Evolutionary conservation across 139 green algal species (phyloP), one percentile per base, ranked within the genome.

Genomic region (Nannochloris sp.): DNA sequence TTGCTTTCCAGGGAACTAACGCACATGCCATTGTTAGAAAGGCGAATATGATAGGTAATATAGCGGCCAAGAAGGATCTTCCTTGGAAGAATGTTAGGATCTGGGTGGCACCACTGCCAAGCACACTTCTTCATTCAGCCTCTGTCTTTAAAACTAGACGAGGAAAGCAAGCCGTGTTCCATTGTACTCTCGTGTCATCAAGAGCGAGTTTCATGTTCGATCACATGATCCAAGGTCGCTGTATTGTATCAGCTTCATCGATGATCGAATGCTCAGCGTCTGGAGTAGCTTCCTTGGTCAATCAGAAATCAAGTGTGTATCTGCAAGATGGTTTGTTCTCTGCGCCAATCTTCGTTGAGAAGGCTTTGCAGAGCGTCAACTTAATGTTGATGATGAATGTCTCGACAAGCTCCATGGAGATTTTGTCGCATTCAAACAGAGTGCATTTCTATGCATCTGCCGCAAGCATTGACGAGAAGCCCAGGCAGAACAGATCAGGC

Each of bases 1-100:
- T 93, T 75, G 86, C 86, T 17, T 93, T 91, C 70, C 85, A 92
- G 71, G 81, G 78, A 53, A 86, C 78, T 49, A 86, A 89, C 49
- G 74, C 77, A 1, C 78, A 84, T 28, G 74, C 69, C 6, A 36
- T 86, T 26, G 56, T 36, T 13, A 45, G 43, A 16, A n/a, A 40
- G 1, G 36, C 23, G 10, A 12, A 62, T 6, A 6, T 28, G 2
- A 4, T 45, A 3, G 6, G 31, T 16, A 25, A 13, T 23, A 60
- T 30, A 14, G 17, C 28, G 50, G 25, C 14, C 25, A 36, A 25
- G 25, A 20, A 12, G 25, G 25, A 36, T 12, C 12, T 33, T 33
- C 23, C 25, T n/a, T 59, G 50, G 50, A 30, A 31, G 50, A 48
- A 37, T 5, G 45, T 59, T 36, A 44, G 70, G 13, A 31, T 68